phyloP scores from a whole-genome alignment of 208 protist genomes.

The Acanthamoeba comandoni region DNA sequence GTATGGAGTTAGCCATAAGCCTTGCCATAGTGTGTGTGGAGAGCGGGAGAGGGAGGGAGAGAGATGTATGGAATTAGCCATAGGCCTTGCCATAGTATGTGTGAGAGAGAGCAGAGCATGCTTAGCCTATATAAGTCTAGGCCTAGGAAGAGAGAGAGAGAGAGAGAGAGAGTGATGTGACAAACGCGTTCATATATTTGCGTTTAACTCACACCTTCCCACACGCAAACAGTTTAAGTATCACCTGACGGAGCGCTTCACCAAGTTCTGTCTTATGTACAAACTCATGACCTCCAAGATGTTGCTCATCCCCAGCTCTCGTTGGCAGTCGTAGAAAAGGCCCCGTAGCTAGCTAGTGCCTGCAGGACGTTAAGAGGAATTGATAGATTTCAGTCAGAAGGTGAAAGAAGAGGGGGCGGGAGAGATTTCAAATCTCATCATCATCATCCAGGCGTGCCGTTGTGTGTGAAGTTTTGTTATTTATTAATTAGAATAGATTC shows the following conservation, averaged over 20 bases:
- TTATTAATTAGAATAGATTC: neutral
- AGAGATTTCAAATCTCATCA: neutral
- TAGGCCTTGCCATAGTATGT: no score
- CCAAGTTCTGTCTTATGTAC: conserved; percentile 63
- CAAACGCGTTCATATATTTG: neutral
- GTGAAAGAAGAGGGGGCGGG: neutral
- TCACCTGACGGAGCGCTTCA: conserved; percentile 65
- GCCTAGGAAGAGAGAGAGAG: no score
- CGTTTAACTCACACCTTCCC: neutral
- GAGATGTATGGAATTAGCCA: no score
- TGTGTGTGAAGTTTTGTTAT: neutral
- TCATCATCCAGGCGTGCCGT: neutral
- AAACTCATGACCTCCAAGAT: conserved; percentile 40
- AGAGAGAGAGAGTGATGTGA: neutral
- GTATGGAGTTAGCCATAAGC: no score
- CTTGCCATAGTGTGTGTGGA: no score
- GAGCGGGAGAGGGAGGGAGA: no score
- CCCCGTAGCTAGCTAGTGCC: no score
- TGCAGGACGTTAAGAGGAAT: no score
- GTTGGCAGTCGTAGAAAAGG: conserved; percentile 17
- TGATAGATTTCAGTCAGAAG: neutral
- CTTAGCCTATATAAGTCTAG: no score
- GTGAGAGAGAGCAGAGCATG: no score
- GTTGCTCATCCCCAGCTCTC: conserved; percentile 14
- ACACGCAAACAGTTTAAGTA: conserved; percentile 30